These are phyloP conservation scores for Naganishia sp. DNA, from an alignment of 1,284 basidiomycete genomes.

Conservation along the genomic window DNA sequence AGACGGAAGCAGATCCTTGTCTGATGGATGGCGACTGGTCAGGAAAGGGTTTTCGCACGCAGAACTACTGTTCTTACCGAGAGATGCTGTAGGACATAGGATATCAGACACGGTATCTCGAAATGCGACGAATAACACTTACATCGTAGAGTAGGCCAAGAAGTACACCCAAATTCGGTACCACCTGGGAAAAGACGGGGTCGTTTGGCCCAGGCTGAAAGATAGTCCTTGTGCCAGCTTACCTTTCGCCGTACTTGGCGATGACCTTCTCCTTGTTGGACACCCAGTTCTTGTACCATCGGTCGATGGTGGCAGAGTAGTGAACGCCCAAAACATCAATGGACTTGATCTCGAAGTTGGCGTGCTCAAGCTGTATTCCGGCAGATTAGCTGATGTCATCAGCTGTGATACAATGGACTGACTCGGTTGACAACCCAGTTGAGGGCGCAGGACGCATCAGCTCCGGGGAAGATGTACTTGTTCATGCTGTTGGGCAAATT, in stretches of 20 bases:
- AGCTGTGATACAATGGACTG: constrained; percentile 16
- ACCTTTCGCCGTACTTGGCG: constrained; percentile 82
- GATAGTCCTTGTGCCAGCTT: constrained; percentile 35
- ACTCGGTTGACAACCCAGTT: constrained; percentile 90
- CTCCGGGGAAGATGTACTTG: constrained; percentile 97
- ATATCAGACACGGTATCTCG: neutral
- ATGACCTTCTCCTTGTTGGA: constrained; percentile 83
- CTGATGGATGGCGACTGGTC: constrained; percentile 51
- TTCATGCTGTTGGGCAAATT: constrained; percentile 65
- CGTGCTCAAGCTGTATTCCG: constrained; percentile 64
- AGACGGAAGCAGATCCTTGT: constrained; percentile 83
- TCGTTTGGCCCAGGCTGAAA: constrained; percentile 35
- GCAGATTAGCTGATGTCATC: neutral
- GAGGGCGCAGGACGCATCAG: constrained; percentile 90
- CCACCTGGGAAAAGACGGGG: constrained; percentile 58
- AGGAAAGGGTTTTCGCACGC: neutral
- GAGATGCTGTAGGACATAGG: constrained; percentile 52
- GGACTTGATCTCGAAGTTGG: constrained; percentile 95
- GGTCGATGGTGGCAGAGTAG: constrained; percentile 90
- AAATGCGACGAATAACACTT: neutral
- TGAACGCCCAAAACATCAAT: constrained; percentile 96
- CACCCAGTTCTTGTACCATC: constrained; percentile 96
- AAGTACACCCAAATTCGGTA: constrained; percentile 89
- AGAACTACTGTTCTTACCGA: constrained; percentile 54
- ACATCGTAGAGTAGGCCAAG: constrained; percentile 72